These are phyloP conservation scores for Candida boleticola DNA, from an alignment of 805 yeast genomes.

Conservation along the genomic window DNA sequence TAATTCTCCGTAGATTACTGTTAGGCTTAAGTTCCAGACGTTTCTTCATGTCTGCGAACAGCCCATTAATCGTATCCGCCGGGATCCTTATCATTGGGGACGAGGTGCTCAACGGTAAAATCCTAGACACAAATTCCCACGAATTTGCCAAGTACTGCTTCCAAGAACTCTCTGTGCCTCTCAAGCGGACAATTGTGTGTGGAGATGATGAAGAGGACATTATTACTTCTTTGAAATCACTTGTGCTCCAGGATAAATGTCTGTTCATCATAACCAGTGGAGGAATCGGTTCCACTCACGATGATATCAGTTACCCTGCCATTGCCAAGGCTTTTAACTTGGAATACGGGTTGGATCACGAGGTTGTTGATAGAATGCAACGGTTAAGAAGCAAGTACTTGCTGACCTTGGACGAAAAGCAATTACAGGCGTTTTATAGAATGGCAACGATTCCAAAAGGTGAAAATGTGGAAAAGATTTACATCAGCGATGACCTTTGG, in stretches of 20 bases:
- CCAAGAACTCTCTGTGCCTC: constrained; percentile 56
- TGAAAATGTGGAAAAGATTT: constrained; percentile 41
- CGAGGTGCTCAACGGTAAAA: constrained; percentile 84
- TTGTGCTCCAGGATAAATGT: constrained; percentile 32
- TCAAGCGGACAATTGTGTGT: constrained; percentile 65
- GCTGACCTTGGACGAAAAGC: constrained; percentile 35
- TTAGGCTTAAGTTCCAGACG: too few species aligned
- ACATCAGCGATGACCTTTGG: constrained; percentile 58
- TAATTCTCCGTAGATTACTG: too few species aligned
- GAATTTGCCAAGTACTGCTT: constrained; percentile 73
- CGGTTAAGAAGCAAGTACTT: constrained; percentile 38
- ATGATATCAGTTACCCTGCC: constrained; percentile 79
- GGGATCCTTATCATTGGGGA: constrained; percentile 75
- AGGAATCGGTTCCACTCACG: constrained; percentile 86
- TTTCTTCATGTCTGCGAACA: background rate
- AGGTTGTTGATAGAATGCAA: constrained; percentile 61
- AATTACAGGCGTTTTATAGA: constrained; percentile 58
- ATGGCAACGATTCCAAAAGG: constrained; percentile 76
- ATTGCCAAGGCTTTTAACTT: constrained; percentile 64
- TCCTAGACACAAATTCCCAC: constrained; percentile 72
- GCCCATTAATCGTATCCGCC: constrained; percentile 28
- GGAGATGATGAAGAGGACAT: constrained; percentile 77
- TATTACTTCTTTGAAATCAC: constrained; percentile 46
- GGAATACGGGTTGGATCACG: constrained; percentile 50
- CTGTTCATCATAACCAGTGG: constrained; percentile 73